Evolutionary conservation across 1,284 basidiomycete species (phyloP).

Genomic region (Tetrapyrgos nigripes): DNA sequence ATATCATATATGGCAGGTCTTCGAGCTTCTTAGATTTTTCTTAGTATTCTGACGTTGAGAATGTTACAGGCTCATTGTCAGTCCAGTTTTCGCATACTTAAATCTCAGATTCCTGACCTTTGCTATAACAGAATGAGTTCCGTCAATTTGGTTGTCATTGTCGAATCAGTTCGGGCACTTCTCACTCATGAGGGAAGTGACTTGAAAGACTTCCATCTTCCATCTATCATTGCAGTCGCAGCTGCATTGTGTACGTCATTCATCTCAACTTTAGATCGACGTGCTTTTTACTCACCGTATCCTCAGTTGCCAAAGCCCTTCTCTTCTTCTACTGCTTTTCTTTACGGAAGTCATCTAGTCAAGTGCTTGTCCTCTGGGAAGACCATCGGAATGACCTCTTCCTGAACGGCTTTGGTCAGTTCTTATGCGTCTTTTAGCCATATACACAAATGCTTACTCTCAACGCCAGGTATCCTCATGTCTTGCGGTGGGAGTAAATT

Average conservation of each 20-base stretch:
- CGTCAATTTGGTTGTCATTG: slow-evolving; percentile 86
- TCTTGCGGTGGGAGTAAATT: slow-evolving; percentile 90
- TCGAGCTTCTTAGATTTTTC: not conserved
- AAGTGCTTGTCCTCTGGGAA: slow-evolving; percentile 94
- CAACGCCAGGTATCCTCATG: slow-evolving; percentile 81
- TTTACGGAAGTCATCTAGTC: slow-evolving; percentile 81
- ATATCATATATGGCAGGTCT: slow-evolving; percentile 82
- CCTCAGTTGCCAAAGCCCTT: slow-evolving; percentile 80
- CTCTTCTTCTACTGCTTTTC: slow-evolving; percentile 90
- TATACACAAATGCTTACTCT: slow-evolving; percentile 29
- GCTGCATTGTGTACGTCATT: slow-evolving; percentile 74
- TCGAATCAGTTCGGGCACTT: slow-evolving; percentile 81
- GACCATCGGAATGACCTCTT: slow-evolving; percentile 93
- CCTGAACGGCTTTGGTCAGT: slow-evolving; percentile 77
- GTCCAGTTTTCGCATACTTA: slow-evolving; percentile 33
- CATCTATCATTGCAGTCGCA: slow-evolving; percentile 84
- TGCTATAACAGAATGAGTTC: slow-evolving; percentile 71
- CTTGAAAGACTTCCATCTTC: slow-evolving; percentile 78
- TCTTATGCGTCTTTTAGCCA: slow-evolving; percentile 3
- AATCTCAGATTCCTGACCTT: not conserved
- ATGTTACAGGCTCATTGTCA: slow-evolving; percentile 66
- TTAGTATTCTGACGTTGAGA: slow-evolving; percentile 19
- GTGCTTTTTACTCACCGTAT: not conserved
- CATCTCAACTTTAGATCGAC: not conserved
- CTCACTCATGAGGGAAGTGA: slow-evolving; percentile 59